Evolutionary conservation across 306 rosid genomes (phyloP).

Genomic region (Cicer judaicum): DNA sequence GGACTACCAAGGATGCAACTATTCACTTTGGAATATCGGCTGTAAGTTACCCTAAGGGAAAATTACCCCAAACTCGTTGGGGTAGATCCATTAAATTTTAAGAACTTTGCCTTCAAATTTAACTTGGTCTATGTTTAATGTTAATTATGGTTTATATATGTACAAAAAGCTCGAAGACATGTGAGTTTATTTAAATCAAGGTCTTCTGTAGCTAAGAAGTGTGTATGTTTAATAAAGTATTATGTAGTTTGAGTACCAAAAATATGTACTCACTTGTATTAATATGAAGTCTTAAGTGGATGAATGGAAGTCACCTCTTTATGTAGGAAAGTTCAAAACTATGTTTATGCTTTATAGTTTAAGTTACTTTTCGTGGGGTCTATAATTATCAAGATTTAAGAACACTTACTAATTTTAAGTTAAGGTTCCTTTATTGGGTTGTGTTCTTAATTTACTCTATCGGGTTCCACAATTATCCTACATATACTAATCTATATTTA

Average conservation of each 20-base stretch:
- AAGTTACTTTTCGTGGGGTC: too few relatives aligned
- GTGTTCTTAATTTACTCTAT: background rate
- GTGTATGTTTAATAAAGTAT: constrained; percentile 1
- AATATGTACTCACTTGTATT: constrained; percentile 11
- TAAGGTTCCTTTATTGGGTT: background rate
- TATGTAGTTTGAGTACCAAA: background rate
- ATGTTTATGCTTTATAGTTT: background rate
- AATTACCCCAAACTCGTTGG: constrained; percentile 42
- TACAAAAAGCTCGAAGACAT: constrained; percentile 35
- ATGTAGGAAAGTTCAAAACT: background rate
- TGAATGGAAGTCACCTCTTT: too few relatives aligned
- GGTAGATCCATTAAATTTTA: constrained; percentile 39
- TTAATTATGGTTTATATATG: background rate
- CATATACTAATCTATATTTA: background rate
- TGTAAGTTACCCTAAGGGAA: constrained; percentile 30
- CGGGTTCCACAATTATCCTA: background rate
- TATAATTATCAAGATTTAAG: background rate
- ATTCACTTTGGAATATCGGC: background rate
- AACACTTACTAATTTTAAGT: background rate
- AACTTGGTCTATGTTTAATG: background rate
- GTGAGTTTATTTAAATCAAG: constrained; percentile 1
- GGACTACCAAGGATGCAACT: background rate
- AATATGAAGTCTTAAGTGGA: background rate
- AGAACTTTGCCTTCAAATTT: background rate
- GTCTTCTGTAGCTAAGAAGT: constrained; percentile 36